Evolutionary conservation across 805 yeast genomes (phyloP).

Genomic region (Lipomyces yamadae): DNA sequence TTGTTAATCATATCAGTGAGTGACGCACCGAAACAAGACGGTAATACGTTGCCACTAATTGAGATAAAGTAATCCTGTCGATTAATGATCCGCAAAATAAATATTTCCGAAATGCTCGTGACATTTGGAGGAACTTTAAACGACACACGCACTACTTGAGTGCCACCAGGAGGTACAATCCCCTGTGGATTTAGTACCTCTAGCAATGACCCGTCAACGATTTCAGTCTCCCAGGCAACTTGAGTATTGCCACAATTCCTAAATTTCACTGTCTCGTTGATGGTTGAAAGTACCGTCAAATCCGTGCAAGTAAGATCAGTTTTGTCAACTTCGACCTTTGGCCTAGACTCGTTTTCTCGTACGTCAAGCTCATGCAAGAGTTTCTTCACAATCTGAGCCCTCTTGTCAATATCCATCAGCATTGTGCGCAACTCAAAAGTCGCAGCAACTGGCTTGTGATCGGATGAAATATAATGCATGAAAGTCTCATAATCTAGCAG

Average conservation of each 20-base stretch:
- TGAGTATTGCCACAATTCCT: slow-evolving; percentile 48
- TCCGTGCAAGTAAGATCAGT: slow-evolving; percentile 45
- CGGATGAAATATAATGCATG: slow-evolving; percentile 51
- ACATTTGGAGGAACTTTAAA: slow-evolving; percentile 17
- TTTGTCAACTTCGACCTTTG: slow-evolving; percentile 49
- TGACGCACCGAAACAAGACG: slow-evolving; percentile 45
- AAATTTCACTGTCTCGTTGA: slow-evolving; percentile 43
- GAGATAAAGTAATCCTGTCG: slow-evolving; percentile 45
- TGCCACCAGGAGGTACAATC: slow-evolving; percentile 39
- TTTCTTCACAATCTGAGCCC: slow-evolving; percentile 47
- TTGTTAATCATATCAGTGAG: slow-evolving; percentile 37
- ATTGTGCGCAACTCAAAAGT: slow-evolving; percentile 46
- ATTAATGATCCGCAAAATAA: slow-evolving; percentile 42
- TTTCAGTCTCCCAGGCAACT: slow-evolving; percentile 49
- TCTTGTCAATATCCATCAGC: slow-evolving; percentile 48
- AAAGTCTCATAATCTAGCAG: slow-evolving; percentile 41
- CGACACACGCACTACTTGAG: slow-evolving; percentile 37
- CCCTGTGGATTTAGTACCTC: slow-evolving; percentile 37
- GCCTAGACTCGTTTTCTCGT: slow-evolving; percentile 52
- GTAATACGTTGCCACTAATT: slow-evolving; percentile 37
- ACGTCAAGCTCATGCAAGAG: slow-evolving; percentile 52
- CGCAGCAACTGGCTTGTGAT: slow-evolving; percentile 61
- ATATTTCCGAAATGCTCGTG: slow-evolving; percentile 37
- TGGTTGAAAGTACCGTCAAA: slow-evolving; percentile 40
- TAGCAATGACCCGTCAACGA: slow-evolving; percentile 41